Evolutionary conservation across 108 stramenopile species (phyloP).

Genomic region (Skeletonema grethae): DNA sequence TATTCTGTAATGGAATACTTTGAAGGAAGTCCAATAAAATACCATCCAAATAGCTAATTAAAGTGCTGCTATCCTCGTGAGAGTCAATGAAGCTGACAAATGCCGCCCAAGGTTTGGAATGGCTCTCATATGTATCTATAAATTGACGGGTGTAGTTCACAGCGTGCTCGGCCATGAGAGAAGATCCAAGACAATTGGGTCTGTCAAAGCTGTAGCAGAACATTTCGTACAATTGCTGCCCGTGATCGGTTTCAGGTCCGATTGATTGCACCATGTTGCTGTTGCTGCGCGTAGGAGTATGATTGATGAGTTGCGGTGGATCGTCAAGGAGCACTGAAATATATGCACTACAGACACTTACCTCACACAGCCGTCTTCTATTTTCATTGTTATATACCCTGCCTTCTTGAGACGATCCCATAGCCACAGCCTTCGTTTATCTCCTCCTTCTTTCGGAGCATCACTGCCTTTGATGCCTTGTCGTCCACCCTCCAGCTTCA

Average conservation of each 20-base stretch:
- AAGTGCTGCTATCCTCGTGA: conserved; percentile 56
- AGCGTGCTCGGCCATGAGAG: conserved; percentile 43
- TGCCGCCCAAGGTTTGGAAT: conserved; percentile 47
- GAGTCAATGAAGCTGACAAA: conserved; percentile 57
- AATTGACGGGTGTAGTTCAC: conserved; percentile 41
- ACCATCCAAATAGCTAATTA: conserved; percentile 43
- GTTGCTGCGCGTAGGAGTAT: conserved; percentile 7
- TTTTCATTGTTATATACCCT: conserved; percentile 57
- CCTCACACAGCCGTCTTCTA: conserved; percentile 57
- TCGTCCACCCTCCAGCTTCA: conserved; percentile 21
- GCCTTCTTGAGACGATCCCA: conserved; percentile 51
- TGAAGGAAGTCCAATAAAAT: conserved; percentile 19
- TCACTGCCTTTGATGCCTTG: conserved; percentile 19
- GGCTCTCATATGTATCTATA: conserved; percentile 34
- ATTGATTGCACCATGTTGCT: conserved; percentile 61
- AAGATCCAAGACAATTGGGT: conserved; percentile 56
- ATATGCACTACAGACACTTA: background rate
- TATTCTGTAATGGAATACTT: conserved; percentile 34
- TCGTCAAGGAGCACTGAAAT: no score
- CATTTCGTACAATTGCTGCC: conserved; percentile 38
- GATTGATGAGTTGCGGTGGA: no score
- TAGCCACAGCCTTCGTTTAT: conserved; percentile 28
- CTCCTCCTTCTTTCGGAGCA: background rate
- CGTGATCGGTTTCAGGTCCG: conserved; percentile 53
- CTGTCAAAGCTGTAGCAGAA: conserved; percentile 57